Evolutionary conservation across 352 stramenopile genomes (phyloP).

Genomic region (Peronosclerospora sorghi): DNA sequence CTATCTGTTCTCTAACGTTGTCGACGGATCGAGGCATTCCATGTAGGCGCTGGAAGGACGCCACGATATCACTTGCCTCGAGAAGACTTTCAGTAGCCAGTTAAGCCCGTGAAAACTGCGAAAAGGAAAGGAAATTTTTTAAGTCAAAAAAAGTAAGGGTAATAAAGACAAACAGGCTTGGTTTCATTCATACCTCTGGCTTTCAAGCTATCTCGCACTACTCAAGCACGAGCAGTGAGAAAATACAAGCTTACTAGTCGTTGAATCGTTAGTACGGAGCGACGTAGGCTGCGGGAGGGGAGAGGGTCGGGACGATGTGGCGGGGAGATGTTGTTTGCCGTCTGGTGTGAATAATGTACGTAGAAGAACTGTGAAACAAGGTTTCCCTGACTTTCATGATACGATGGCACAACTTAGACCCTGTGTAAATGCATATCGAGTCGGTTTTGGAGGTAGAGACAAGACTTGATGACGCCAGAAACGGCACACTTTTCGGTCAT

Average conservation of each 20-base stretch:
- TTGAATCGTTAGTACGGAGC: neutral
- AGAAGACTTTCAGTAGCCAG: slow-evolving; percentile 3
- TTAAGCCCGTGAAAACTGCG: neutral
- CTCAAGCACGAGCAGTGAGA: too few species aligned
- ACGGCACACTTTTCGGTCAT: slow-evolving; percentile 5
- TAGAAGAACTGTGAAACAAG: slow-evolving; percentile 1
- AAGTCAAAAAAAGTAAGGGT: too few species aligned
- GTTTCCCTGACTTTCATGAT: neutral
- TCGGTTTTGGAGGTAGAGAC: slow-evolving; percentile 12
- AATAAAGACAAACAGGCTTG: too few species aligned
- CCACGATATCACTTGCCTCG: slow-evolving; percentile 1
- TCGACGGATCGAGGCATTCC: slow-evolving; percentile 28
- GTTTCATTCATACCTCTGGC: too few species aligned
- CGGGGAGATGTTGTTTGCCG: too few species aligned
- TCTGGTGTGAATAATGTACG: slow-evolving; percentile 4
- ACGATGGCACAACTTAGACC: neutral
- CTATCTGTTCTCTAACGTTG: slow-evolving; percentile 18
- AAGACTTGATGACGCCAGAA: slow-evolving; percentile 4
- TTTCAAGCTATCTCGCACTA: too few species aligned
- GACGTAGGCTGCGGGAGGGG: too few species aligned
- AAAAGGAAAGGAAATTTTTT: neutral
- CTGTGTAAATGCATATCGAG: slow-evolving; percentile 15
- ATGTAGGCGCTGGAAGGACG: slow-evolving; percentile 28
- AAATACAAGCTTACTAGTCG: neutral
- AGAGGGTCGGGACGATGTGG: too few species aligned